phyloP scores from a whole-genome alignment of 1,284 basidiomycete genomes.

The Cystobasidium slooffiae region DNA sequence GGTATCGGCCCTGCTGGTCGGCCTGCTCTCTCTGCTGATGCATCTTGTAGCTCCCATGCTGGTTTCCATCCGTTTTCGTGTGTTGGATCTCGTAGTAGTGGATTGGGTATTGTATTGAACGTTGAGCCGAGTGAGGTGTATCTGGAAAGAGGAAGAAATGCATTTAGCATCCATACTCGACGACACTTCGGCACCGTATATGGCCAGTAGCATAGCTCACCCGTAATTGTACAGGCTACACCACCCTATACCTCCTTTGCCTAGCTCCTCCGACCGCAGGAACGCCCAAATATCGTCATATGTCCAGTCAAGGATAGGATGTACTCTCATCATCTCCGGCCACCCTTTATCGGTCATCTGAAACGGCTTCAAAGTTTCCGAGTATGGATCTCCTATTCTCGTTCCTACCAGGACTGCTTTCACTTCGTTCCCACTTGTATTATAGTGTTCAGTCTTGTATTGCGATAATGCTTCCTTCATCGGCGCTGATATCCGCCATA shows the following conservation, averaged over 20 bases:
- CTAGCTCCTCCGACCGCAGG: slow-evolving; percentile 70
- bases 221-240: slow-evolving; percentile 90
- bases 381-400: slow-evolving; percentile 85
- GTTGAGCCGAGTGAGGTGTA: slow-evolving; percentile 96
- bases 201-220: slow-evolving; percentile 59
- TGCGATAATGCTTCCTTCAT: slow-evolving; percentile 80
- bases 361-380: slow-evolving; percentile 69
- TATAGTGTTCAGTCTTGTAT: slow-evolving; percentile 65
- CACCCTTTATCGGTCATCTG: slow-evolving; percentile 84
- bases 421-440: slow-evolving; percentile 61
- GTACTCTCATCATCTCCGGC: slow-evolving; percentile 87
- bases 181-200: neutral
- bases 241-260: slow-evolving; percentile 61
- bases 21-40: slow-evolving; percentile 39
- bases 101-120: slow-evolving; percentile 91
- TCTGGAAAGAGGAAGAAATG: slow-evolving; percentile 58
- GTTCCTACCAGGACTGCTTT: slow-evolving; percentile 88
- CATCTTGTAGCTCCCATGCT: slow-evolving; percentile 48
- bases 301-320: slow-evolving; percentile 94
- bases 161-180: neutral
- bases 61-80: slow-evolving; percentile 53
- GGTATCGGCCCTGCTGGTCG: slow-evolving; percentile 40
- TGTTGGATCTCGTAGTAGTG: slow-evolving; percentile 64
- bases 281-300: slow-evolving; percentile 91
- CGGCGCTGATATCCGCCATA: slow-evolving; percentile 75